These are phyloP conservation scores for Catunica adiposa DNA, from an alignment of 2,329 filamentous ascomycete genomes.

Conservation along the genomic window DNA sequence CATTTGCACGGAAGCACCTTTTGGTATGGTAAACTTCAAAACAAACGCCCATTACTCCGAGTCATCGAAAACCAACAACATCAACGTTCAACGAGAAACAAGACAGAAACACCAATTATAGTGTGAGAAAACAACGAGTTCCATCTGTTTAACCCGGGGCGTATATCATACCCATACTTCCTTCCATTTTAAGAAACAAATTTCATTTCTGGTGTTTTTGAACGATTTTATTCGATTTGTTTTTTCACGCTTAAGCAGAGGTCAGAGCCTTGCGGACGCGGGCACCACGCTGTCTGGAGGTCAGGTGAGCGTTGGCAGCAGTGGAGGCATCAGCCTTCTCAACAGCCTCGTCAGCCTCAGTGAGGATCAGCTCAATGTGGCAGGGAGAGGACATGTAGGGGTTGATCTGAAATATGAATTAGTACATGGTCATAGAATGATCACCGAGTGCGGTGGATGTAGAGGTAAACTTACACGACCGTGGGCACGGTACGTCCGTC, in stretches of 20 bases:
- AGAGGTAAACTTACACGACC: conserved; percentile 70
- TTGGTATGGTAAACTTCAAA: conserved; percentile 6
- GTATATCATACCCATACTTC: conserved; percentile 3
- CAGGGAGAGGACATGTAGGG: conserved; percentile 99
- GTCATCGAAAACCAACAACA: background rate
- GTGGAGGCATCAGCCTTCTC: conserved; percentile 82
- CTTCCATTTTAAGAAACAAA: conserved; percentile 10
- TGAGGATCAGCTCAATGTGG: conserved; percentile 99
- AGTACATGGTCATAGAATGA: background rate
- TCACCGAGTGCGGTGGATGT: background rate
- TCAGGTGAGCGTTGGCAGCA: conserved; percentile 48
- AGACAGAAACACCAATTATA: background rate
- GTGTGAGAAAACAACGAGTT: conserved; percentile 13
- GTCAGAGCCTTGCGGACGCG: conserved; percentile 48
- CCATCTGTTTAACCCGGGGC: conserved; percentile 13
- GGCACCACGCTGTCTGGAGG: conserved; percentile 78
- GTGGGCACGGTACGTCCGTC: conserved; percentile 99
- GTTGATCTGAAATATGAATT: conserved; percentile 58
- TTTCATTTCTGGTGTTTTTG: conserved; percentile 22
- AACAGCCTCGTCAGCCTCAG: conserved; percentile 90
- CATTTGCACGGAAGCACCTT: background rate
- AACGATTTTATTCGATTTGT: conserved; percentile 18
- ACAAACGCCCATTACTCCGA: conserved; percentile 2
- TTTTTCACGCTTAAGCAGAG: conserved; percentile 34
- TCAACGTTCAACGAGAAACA: conserved; percentile 3